A percentile compares a stretch with the other conserved stretches of the same genome.
Evolutionary conservation across 352 stramenopile species (phyloP).

Genomic region (Plasmopara muralis): DNA sequence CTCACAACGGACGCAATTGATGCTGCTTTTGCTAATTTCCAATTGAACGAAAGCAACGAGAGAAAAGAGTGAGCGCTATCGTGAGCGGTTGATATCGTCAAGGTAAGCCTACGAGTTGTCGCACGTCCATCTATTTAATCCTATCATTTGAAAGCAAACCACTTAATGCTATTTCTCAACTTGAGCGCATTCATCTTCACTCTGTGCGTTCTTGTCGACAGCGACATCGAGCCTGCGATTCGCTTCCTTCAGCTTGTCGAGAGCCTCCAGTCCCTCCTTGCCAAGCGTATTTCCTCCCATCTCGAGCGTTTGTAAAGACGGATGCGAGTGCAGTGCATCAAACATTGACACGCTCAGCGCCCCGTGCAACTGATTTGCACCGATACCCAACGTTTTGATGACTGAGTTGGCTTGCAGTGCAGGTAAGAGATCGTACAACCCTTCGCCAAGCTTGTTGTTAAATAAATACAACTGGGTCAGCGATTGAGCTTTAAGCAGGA

Average conservation of each 20-base stretch:
- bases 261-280: constrained; percentile 50
- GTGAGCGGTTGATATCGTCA: constrained; percentile 7
- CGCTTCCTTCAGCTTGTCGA: constrained; percentile 48
- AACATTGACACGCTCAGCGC: constrained; percentile 55
- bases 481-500: constrained; percentile 34
- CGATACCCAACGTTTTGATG: constrained; percentile 58
- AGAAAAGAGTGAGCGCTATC: constrained; percentile 3
- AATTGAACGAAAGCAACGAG: constrained; percentile 24
- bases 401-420: constrained; percentile 41
- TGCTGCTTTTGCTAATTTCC: constrained; percentile 35
- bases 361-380: constrained; percentile 66
- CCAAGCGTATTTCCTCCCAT: constrained; percentile 80
- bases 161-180: constrained; percentile 10
- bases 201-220: constrained; percentile 72
- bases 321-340: constrained; percentile 49
- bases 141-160: constrained; percentile 14
- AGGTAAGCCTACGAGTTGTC: constrained; percentile 17
- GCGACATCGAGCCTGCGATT: constrained; percentile 66
- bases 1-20: constrained; percentile 51
- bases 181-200: constrained; percentile 54
- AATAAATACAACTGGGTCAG: constrained; percentile 68
- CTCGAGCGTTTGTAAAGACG: constrained; percentile 70
- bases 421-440: constrained; percentile 43
- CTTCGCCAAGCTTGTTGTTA: constrained; percentile 61
- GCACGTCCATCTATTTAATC: constrained; percentile 27